Base-by-base conservation (phyloP, 495 filamentous ascomycete genomes). In the Aspergillus diversus region DNA sequence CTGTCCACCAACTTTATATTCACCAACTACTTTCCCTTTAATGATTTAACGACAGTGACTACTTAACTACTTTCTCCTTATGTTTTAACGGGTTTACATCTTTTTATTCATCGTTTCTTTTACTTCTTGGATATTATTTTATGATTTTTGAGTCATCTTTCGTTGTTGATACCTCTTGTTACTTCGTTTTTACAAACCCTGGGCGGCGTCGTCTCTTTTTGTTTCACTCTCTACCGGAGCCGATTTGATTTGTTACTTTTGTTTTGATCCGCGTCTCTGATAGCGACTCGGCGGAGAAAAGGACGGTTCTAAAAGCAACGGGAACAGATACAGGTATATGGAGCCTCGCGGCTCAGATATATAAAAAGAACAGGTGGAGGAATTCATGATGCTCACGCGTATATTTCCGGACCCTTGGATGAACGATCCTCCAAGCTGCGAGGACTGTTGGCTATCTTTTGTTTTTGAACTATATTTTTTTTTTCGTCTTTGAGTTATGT, bases 121-220 rank as follows among this genome's bases (percentile, higher is more conserved):
- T 39, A 27, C 21, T 43, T 53, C 27, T 46, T 60, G 21, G 42
- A 59, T 33, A 54, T 51, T 50, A 11, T 58, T 55, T 17, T 27
- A 27, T n/a, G 27, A n/a, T n/a, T 9, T 31, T 21, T 50, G 17
- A 7, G 47, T 50, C 6, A 11, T 50, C 39, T 42, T 48, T 64
- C 54, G 37, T 52, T 67, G 61, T 67, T 58, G 61, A 67, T 67
- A 67, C 61, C 65, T 63, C 21, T 62, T 63, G 21, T 27, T 27
- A 27, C 21, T 69, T 53, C 63, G 33, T 58, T 59, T 17, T 63
- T 67, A 31, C 16, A 5, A 21, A 15, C 5, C 12, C 42, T 54
- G 42, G 46, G 33, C 21, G 32, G 16, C 31, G 34, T 66, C 60
- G 59, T 69, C 65, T 60, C 58, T 61, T 61, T 61, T 68, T 60